Conservation (phyloP, 768 basidiomycete genomes). For the Asterophora parasitica region DNA sequence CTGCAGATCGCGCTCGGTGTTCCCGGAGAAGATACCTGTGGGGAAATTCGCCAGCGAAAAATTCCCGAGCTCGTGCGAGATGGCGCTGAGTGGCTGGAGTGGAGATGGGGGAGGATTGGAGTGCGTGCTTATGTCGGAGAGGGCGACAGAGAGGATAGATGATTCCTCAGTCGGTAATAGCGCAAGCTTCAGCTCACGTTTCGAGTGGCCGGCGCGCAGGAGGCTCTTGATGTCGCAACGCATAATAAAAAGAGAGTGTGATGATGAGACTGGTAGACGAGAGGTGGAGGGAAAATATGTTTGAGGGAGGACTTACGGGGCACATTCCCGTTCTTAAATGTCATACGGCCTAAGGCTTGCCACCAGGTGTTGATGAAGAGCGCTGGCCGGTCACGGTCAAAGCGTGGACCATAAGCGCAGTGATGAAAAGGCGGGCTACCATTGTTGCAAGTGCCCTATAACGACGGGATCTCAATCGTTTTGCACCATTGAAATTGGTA, state of each 20-base stretch:
- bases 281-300: not conserved
- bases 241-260: not conserved
- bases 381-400: slow-evolving; percentile 7
- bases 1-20: slow-evolving; percentile 3
- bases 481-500: slow-evolving; percentile 11
- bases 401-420: not conserved
- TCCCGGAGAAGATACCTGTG: not conserved
- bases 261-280: not conserved
- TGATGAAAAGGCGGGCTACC: not conserved
- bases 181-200: not conserved
- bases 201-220: slow-evolving; percentile 1
- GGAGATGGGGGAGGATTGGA: not conserved
- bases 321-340: slow-evolving; percentile 6
- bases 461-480: slow-evolving; percentile 9
- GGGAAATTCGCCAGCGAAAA: not conserved
- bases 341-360: slow-evolving; percentile 1
- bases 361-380: not conserved
- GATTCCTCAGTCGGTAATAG: no score
- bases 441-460: slow-evolving; percentile 6
- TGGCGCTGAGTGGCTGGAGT: not conserved
- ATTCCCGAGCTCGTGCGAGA: slow-evolving; percentile 3
- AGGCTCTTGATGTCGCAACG: slow-evolving; percentile 5
- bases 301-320: slow-evolving; percentile 3
- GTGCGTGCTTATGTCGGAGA: not conserved
- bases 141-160: not conserved